A percentile compares a stretch with the other conserved stretches of the same genome.
Conservation (phyloP, 306 rosid species). For the Arachis stenosperma region DNA sequence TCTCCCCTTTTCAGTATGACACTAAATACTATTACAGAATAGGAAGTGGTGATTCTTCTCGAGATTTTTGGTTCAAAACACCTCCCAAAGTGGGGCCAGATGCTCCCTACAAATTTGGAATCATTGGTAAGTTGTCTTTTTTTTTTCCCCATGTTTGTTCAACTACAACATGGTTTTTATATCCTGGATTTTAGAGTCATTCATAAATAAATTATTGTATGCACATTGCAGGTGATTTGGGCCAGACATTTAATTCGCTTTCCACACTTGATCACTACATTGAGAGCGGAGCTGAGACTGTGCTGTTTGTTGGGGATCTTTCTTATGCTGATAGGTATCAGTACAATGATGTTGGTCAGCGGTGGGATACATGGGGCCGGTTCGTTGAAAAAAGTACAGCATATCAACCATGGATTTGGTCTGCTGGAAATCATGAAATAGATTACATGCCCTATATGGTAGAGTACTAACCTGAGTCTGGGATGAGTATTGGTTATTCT, state of each 20-base stretch:
- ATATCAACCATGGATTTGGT: conserved; percentile 95
- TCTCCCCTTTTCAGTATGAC: conserved; percentile 60
- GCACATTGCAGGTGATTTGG: conserved; percentile 83
- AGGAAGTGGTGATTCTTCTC: conserved; percentile 83
- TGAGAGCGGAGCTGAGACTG: conserved; percentile 82
- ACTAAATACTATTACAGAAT: conserved; percentile 87
- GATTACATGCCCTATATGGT: conserved; percentile 93
- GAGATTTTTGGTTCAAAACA: conserved; percentile 85
- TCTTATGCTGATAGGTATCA: conserved; percentile 91
- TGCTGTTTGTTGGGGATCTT: conserved; percentile 89
- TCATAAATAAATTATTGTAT: conserved; percentile 32
- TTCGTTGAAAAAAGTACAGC: conserved; percentile 80
- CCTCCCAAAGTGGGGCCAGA: conserved; percentile 79
- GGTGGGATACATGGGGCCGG: conserved; percentile 97
- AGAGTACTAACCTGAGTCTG: conserved; percentile 37
- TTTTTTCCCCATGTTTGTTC: conserved; percentile 2
- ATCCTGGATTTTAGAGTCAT: conserved; percentile 32
- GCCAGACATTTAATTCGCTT: conserved; percentile 93
- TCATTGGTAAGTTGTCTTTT: conserved; percentile 70
- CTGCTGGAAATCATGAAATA: conserved; percentile 89
- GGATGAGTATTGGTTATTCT: conserved; percentile 20
- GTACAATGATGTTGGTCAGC: conserved; percentile 72
- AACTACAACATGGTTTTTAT: conserved; percentile 15
- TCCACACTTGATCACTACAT: conserved; percentile 91
- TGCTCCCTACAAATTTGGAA: conserved; percentile 83